Percentiles rank a stretch among this genome's conserved stretches.
Conservation (phyloP, 768 basidiomycete species). For the Suillus cothurnatus region DNA sequence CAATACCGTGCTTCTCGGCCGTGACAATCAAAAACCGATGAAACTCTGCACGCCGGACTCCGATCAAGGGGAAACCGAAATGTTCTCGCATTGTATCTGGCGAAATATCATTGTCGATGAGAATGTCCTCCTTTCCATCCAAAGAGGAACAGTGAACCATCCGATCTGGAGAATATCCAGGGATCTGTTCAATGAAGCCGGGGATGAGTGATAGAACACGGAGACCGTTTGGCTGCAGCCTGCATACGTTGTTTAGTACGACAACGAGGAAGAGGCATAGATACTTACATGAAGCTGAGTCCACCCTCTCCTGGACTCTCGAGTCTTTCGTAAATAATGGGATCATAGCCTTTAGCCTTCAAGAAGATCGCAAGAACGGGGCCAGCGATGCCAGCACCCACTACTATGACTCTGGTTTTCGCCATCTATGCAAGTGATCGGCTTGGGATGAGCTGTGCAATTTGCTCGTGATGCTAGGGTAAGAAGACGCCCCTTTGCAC, state of each 20-base stretch:
- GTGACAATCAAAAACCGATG: constrained; percentile 32
- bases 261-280: neutral
- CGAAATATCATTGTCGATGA: constrained; percentile 29
- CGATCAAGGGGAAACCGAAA: constrained; percentile 32
- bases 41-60: constrained; percentile 34
- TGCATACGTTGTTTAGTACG: constrained; percentile 9
- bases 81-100: constrained; percentile 16
- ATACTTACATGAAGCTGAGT: constrained; percentile 35
- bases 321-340: constrained; percentile 38
- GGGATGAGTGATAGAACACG: constrained; percentile 31
- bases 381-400: constrained; percentile 42
- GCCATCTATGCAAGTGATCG: neutral
- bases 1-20: constrained; percentile 34
- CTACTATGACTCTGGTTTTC: constrained; percentile 37
- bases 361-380: constrained; percentile 41
- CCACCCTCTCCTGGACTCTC: constrained; percentile 24
- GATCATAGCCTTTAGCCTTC: constrained; percentile 39
- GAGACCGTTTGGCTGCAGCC: constrained; percentile 33
- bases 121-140: constrained; percentile 27
- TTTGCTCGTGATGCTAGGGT: neutral
- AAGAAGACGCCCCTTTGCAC: neutral
- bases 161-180: constrained; percentile 20
- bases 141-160: constrained; percentile 21
- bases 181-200: constrained; percentile 26
- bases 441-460: neutral